A percentile compares a stretch with the other conserved stretches of the same genome.
phyloP scores from a whole-genome alignment of 345 rosid genomes.

The Cardamine chenopodiifolia region DNA sequence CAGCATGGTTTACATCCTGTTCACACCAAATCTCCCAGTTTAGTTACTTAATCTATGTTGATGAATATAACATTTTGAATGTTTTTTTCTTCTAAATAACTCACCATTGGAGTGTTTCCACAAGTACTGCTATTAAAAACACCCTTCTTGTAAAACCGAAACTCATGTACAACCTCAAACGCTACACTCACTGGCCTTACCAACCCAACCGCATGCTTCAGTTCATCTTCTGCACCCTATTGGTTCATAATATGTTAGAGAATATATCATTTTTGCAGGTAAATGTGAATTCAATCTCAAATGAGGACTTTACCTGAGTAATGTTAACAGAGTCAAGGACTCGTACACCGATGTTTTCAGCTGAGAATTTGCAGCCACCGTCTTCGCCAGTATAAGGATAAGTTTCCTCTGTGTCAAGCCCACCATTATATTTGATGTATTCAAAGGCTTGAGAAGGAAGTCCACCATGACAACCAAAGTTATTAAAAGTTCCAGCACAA shows the following conservation, averaged over 20 bases:
- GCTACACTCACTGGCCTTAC: conserved; percentile 95
- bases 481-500: conserved; percentile 79
- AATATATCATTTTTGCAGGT: not conserved
- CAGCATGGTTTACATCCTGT: conserved; percentile 97
- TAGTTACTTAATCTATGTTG: not conserved
- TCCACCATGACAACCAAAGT: conserved; percentile 87
- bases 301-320: conserved; percentile 57
- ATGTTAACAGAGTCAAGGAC: conserved; percentile 76
- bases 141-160: conserved; percentile 71
- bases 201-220: conserved; percentile 75
- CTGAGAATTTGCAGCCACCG: conserved; percentile 71
- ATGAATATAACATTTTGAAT: not conserved
- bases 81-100: not conserved
- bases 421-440: conserved; percentile 89
- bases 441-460: conserved; percentile 97
- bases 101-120: conserved; percentile 69
- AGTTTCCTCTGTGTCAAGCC: conserved; percentile 83
- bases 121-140: conserved; percentile 68
- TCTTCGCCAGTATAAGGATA: conserved; percentile 72
- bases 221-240: conserved; percentile 89
- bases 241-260: not conserved
- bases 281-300: not conserved
- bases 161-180: conserved; percentile 63
- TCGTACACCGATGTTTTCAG: conserved; percentile 74
- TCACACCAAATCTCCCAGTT: not conserved